Base-by-base conservation (phyloP, 2,329 filamentous ascomycete species). In the Tolypocladium endophyticum region DNA sequence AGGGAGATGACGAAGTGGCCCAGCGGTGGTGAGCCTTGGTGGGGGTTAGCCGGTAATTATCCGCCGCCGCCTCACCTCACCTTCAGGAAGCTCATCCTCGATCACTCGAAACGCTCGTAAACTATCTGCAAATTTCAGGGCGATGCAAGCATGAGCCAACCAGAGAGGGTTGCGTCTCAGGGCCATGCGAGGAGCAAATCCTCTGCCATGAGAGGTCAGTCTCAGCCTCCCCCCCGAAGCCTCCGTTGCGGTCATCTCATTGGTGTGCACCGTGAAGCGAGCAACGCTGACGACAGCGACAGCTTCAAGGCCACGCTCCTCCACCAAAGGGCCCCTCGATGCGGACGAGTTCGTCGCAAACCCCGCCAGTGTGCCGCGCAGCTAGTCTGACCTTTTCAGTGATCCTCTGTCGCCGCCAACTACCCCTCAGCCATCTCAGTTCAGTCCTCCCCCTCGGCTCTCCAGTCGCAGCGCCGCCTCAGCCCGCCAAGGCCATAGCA, bases 401-500 rank as follows among this genome's bases (percentile, higher is more conserved):
- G 57, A 58, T 23, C 58, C 55, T 9, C 55, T 59, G 20, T 60
- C 57, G 36, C 54, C 60, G 43, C 55, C 60, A 14, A 38, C 62
- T 33, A 57, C 59, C 12, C 58, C 63, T 56, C 63, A 59, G 9
- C 60, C 63, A 59, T 9, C 28, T 43, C 58, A 56, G 30, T 55
- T 55, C 35, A 39, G 25, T 33, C 30, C 61, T 57, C 47, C 59
- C 2, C n/a, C 33, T 16, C 33, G 38, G 12, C 28, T 23, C 5
- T 30, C 56, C 18, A 33, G 56, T 33, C 56, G 43, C 41, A 57
- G 56, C 43, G 30, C 33, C 12, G 50, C 56, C 33, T 57, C 56
- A 11, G 33, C 56, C 62, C 65, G 59, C 60, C 20, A 70, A 71
- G 2, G 69, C 71, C 14, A 64, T 66, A 28, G 63, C 70, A 12